Percentiles rank a stretch among this genome's conserved stretches.
Conservation (phyloP, 805 yeast species). For the Cyberlindnera xishuangbannaensis region DNA sequence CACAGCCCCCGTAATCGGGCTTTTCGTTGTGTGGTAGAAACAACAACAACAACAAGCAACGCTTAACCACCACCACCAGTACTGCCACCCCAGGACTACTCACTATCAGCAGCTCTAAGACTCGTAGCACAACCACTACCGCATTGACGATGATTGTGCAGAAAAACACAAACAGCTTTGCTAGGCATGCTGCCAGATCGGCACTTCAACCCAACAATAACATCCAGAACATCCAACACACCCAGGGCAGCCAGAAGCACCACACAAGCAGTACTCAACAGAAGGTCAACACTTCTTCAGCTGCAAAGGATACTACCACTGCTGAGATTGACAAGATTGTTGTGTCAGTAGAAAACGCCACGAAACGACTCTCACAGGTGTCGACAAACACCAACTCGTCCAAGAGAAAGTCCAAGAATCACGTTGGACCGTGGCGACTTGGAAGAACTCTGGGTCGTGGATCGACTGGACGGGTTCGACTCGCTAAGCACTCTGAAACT, state of each 20-base stretch:
- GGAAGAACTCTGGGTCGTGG: constrained; percentile 95
- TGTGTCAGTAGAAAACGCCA: constrained; percentile 27
- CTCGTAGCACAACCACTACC: too few species aligned
- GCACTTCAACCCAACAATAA: constrained; percentile 19
- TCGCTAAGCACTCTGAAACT: constrained; percentile 80
- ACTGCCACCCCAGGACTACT: too few species aligned
- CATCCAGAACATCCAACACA: constrained; percentile 28
- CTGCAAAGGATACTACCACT: constrained; percentile 3
- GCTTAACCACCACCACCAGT: too few species aligned
- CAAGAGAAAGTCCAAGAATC: constrained; percentile 26
- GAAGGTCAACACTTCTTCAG: neutral
- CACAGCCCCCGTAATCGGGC: too few species aligned
- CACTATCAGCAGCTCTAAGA: too few species aligned
- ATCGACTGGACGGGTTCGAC: constrained; percentile 90
- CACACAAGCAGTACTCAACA: constrained; percentile 32
- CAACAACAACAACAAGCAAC: too few species aligned
- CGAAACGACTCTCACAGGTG: constrained; percentile 24
- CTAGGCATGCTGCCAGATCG: constrained; percentile 23
- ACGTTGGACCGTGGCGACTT: constrained; percentile 91
- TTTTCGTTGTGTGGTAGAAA: too few species aligned
- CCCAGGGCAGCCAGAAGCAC: too few species aligned
- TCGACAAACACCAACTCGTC: constrained; percentile 27
- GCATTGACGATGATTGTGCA: neutral
- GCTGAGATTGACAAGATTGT: constrained; percentile 25
- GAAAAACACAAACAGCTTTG: constrained; percentile 13